Evolutionary conservation across 2,329 filamentous ascomycete species (phyloP).

Genomic region (Tolypocladium cylindrosporum): DNA sequence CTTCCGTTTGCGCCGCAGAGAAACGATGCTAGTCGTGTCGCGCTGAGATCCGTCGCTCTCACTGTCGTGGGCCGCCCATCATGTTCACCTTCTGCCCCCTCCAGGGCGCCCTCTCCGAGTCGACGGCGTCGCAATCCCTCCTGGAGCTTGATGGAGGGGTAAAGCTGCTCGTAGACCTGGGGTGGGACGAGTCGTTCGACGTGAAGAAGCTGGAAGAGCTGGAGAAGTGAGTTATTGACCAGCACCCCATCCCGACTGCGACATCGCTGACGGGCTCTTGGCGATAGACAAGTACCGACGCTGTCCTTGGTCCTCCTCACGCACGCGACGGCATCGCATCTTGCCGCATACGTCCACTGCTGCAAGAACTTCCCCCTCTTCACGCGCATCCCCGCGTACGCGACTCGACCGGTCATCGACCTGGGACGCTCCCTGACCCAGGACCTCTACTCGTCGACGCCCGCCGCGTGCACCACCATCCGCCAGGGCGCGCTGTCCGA

Average conservation of each 20-base stretch:
- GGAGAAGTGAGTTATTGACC: conserved; percentile 57
- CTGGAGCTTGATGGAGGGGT: conserved; percentile 93
- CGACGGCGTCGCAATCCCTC: conserved; percentile 84
- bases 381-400: conserved; percentile 85
- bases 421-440: conserved; percentile 84
- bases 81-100: conserved; percentile 98
- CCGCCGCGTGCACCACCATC: conserved; percentile 77
- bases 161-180: conserved; percentile 88
- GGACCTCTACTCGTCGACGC: conserved; percentile 84
- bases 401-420: conserved; percentile 85
- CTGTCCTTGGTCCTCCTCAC: conserved; percentile 90
- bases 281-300: conserved; percentile 69
- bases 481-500: conserved; percentile 63
- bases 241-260: background rate
- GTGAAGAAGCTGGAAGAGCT: conserved; percentile 72
- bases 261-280: background rate
- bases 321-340: conserved; percentile 82
- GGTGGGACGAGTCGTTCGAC: conserved; percentile 92
- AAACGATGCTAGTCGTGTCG: background rate
- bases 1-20: background rate
- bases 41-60: background rate
- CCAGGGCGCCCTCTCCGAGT: conserved; percentile 81
- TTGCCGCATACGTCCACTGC: conserved; percentile 90
- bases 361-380: conserved; percentile 95
- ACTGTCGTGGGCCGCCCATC: conserved; percentile 12